phyloP scores from a whole-genome alignment of 352 stramenopile genomes.

The Phytophthora sp. region DNA sequence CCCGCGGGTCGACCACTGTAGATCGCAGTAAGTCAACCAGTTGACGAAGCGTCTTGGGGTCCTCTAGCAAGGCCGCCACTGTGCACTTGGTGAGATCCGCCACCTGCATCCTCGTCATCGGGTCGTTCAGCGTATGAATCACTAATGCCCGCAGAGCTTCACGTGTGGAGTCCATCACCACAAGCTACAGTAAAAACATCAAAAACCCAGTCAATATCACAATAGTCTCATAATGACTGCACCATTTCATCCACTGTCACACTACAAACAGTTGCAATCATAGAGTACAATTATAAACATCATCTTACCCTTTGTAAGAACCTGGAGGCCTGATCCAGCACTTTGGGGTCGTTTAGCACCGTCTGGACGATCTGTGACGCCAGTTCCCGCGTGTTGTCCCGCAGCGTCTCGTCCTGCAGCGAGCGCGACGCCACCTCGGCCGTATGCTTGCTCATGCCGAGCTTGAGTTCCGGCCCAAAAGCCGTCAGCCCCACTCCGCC shows the following conservation, averaged over 20 bases:
- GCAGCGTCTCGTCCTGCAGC: slow-evolving; percentile 84
- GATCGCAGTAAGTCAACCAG: slow-evolving; percentile 62
- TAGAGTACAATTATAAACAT: slow-evolving; percentile 14
- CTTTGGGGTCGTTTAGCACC: slow-evolving; percentile 85
- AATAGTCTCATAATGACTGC: slow-evolving; percentile 21
- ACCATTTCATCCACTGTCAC: neutral
- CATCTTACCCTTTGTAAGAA: slow-evolving; percentile 70
- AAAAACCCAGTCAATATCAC: slow-evolving; percentile 2
- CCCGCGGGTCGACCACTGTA: slow-evolving; percentile 53
- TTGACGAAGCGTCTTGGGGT: slow-evolving; percentile 59
- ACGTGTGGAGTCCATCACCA: slow-evolving; percentile 70
- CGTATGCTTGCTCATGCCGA: slow-evolving; percentile 83
- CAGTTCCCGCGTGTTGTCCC: slow-evolving; percentile 73
- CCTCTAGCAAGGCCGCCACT: slow-evolving; percentile 52
- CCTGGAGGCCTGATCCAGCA: slow-evolving; percentile 76
- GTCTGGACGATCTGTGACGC: slow-evolving; percentile 89
- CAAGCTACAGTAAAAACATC: slow-evolving; percentile 47
- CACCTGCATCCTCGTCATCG: slow-evolving; percentile 58
- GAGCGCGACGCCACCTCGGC: slow-evolving; percentile 83
- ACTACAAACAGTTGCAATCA: slow-evolving; percentile 31
- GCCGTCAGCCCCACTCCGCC: slow-evolving; percentile 63
- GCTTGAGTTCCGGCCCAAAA: slow-evolving; percentile 78
- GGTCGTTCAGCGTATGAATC: slow-evolving; percentile 68
- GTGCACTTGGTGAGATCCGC: slow-evolving; percentile 57
- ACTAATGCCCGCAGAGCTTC: slow-evolving; percentile 57